Percentiles rank a stretch among this genome's conserved stretches.
Conservation (phyloP, 371 early-diverging fungal species). For the Nematocida sp. region DNA sequence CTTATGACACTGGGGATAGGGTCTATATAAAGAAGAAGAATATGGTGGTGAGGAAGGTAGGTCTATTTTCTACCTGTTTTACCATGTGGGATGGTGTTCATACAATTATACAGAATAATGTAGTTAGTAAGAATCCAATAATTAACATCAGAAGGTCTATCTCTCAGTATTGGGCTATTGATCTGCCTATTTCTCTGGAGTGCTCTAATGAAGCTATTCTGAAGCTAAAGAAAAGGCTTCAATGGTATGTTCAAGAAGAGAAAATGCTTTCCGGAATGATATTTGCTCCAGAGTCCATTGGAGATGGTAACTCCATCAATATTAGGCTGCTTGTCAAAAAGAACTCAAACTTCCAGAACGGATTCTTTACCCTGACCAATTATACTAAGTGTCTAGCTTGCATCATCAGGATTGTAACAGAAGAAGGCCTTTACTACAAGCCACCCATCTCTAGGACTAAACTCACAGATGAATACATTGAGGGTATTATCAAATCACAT, state of each 20-base stretch:
- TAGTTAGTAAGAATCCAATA: slow-evolving; percentile 53
- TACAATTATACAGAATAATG: slow-evolving; percentile 57
- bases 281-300: slow-evolving; percentile 37
- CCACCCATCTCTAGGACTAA: slow-evolving; percentile 29
- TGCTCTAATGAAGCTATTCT: slow-evolving; percentile 48
- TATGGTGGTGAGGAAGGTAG: slow-evolving; percentile 62
- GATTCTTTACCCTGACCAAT: slow-evolving; percentile 62
- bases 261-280: slow-evolving; percentile 44
- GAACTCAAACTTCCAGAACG: slow-evolving; percentile 64
- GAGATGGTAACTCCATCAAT: slow-evolving; percentile 37
- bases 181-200: slow-evolving; percentile 37
- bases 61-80: slow-evolving; percentile 59
- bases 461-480: slow-evolving; percentile 23
- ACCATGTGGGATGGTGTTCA: slow-evolving; percentile 62
- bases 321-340: slow-evolving; percentile 58
- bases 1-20: slow-evolving; percentile 65
- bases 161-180: slow-evolving; percentile 55
- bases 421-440: slow-evolving; percentile 49
- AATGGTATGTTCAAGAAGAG: slow-evolving; percentile 47
- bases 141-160: slow-evolving; percentile 60
- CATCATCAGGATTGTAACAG: slow-evolving; percentile 45
- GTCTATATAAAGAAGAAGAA: slow-evolving; percentile 62
- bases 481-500: not conserved
- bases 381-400: slow-evolving; percentile 60
- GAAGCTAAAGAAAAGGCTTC: slow-evolving; percentile 45